phyloP scores from a whole-genome alignment of 176 grass and related monocot genomes.

The Oryza glaberrima region DNA sequence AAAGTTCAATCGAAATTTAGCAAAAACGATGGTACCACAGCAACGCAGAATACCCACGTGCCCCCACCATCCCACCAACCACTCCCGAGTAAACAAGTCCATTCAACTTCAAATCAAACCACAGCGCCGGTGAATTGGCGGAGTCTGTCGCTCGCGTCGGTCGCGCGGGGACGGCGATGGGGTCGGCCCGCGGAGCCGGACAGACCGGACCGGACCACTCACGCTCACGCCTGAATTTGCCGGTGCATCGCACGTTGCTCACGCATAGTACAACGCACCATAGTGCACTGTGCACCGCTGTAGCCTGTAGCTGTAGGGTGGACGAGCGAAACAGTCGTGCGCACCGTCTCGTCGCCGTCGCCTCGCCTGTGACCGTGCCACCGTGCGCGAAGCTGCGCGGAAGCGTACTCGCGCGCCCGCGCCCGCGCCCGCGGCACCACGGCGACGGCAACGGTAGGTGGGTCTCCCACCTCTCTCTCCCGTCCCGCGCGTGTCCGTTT shows the following conservation, averaged over 20 bases:
- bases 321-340: too few relatives aligned
- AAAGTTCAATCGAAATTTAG: too few relatives aligned
- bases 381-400: background rate
- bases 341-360: too few relatives aligned
- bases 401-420: background rate
- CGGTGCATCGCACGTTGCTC: background rate
- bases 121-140: conserved; percentile 12
- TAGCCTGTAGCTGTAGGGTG: too few relatives aligned
- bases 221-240: background rate
- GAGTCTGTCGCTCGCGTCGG: background rate
- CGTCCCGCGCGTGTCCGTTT: background rate
- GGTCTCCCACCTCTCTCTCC: background rate
- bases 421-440: conserved; percentile 9
- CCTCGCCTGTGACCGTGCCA: background rate
- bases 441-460: conserved; percentile 6
- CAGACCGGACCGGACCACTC: background rate
- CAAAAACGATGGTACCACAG: too few relatives aligned
- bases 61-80: background rate
- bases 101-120: background rate
- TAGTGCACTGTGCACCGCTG: background rate
- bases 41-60: too few relatives aligned
- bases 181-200: background rate
- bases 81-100: background rate
- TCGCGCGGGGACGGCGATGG: background rate
- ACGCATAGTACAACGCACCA: background rate